Conservation (phyloP, 306 rosid genomes). For the Glycine latifolia region DNA sequence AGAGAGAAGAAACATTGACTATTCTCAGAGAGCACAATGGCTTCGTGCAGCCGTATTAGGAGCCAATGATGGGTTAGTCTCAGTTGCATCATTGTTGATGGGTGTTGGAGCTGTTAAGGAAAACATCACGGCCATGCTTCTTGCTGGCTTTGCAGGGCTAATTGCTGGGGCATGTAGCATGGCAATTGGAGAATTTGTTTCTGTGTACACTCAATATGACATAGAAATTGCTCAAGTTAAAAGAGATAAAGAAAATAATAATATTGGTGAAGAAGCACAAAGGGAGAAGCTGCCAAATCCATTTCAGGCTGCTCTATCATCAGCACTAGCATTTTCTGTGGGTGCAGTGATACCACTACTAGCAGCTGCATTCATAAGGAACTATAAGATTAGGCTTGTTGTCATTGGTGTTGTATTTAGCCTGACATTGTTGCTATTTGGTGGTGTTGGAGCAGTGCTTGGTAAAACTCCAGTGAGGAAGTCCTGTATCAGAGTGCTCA, state of each 20-base stretch:
- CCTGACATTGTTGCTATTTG: background rate
- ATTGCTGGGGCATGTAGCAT: background rate
- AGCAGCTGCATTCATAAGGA: background rate
- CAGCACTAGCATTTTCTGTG: constrained; percentile 3
- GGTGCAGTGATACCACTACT: constrained; percentile 1
- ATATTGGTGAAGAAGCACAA: background rate
- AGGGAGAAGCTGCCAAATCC: background rate
- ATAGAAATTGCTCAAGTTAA: background rate
- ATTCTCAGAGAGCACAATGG: background rate
- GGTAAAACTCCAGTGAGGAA: background rate
- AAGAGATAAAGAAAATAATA: background rate
- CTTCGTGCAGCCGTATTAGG: background rate
- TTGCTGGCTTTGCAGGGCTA: background rate
- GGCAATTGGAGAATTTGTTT: background rate
- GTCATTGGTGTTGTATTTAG: background rate
- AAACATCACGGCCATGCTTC: background rate
- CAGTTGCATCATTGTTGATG: constrained; percentile 5
- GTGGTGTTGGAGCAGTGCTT: background rate
- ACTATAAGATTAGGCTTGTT: background rate
- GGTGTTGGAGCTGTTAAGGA: constrained; percentile 2
- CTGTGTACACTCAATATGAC: constrained; percentile 3
- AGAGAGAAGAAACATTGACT: background rate
- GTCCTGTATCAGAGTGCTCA: background rate
- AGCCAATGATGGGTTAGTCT: background rate
- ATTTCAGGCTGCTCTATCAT: background rate